Evolutionary conservation across 2,329 filamentous ascomycete genomes (phyloP).

Genomic region (Sarocladium strictum): DNA sequence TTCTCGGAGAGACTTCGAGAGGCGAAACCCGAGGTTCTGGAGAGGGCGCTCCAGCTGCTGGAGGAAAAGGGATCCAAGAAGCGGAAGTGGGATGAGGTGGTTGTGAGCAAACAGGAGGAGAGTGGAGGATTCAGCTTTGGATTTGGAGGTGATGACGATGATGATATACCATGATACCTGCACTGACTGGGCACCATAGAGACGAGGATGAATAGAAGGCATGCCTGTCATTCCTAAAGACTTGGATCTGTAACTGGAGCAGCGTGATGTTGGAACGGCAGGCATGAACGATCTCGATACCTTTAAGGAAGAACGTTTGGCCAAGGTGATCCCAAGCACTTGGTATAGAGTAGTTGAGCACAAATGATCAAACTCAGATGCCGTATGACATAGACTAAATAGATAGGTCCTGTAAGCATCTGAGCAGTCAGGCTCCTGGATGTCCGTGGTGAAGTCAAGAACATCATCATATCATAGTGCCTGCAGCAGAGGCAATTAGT

Average conservation of each 20-base stretch:
- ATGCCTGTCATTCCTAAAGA: background rate
- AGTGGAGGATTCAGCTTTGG: constrained; percentile 47
- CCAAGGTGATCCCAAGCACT: too few species aligned
- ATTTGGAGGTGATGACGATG: constrained; percentile 43
- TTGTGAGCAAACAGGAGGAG: constrained; percentile 34
- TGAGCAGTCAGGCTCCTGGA: too few species aligned
- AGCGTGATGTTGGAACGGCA: too few species aligned
- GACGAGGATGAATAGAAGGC: background rate
- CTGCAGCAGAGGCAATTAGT: too few species aligned
- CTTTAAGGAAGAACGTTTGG: too few species aligned
- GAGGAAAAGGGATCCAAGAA: constrained; percentile 63
- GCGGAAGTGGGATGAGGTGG: constrained; percentile 80
- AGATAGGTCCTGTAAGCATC: too few species aligned
- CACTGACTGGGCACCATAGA: background rate
- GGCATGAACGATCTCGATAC: background rate
- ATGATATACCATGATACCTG: constrained; percentile 35
- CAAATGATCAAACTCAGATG: too few species aligned
- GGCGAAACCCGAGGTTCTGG: constrained; percentile 60
- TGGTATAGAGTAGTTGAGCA: too few species aligned
- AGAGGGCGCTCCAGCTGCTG: constrained; percentile 58
- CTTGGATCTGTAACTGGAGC: background rate
- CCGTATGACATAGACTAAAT: too few species aligned
- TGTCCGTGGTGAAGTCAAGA: too few species aligned
- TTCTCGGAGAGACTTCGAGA: constrained; percentile 65
- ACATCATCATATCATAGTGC: too few species aligned